Evolutionary conservation across 2,329 filamentous ascomycete species (phyloP), one percentile per base, ranked within the genome.

Genomic region (Daldinia sp.): DNA sequence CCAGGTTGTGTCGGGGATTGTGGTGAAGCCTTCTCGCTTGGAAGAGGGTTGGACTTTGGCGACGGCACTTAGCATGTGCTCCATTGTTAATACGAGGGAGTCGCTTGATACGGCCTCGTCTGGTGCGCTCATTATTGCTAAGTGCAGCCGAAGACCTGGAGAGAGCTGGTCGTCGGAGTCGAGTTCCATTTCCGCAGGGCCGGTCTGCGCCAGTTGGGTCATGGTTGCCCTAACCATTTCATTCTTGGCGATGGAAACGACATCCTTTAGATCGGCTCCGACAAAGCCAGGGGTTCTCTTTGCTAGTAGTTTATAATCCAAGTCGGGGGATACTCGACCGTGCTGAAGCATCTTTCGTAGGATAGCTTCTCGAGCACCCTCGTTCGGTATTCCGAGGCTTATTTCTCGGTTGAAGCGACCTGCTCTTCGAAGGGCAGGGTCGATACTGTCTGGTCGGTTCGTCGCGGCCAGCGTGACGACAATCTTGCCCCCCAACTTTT

Each of bases 1-100:
- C 93, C 95, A 99, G 0, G 93, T 97, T 4, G 95, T 94, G 74
- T 94, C 90, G 6, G 95, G 95, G 43, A 98, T 93, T 0, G 93
- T 95, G 10, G 93, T 93, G 77, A 99, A 99, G 47, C 95, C 95
- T 79, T 99, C 94, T 50, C 93, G 89, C 76, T 94, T 94, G 4
- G 91, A 91, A 1, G 92, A 94, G 23, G 93, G 87, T 74, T 92
- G 85, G 64, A 97, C 86, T 60, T 86, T 85, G 8, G 90, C 87
- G 2, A 97, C 83, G 2, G 93, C 94, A 1, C 82, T 81, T 21
- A 90, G 80, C 76, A 98, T 95, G 67, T 96, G 80, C 78, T 76
- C 81, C 77, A 80, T 90, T 5, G 74, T 75, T 54, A 81, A 68
- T 54, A 69, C 55, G 53, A 72, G 69, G 25, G 71, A 64, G 25